Percentiles rank a stretch among this genome's conserved stretches.
Conservation (phyloP, 306 rosid genomes). For the Canavalia ensiformis region DNA sequence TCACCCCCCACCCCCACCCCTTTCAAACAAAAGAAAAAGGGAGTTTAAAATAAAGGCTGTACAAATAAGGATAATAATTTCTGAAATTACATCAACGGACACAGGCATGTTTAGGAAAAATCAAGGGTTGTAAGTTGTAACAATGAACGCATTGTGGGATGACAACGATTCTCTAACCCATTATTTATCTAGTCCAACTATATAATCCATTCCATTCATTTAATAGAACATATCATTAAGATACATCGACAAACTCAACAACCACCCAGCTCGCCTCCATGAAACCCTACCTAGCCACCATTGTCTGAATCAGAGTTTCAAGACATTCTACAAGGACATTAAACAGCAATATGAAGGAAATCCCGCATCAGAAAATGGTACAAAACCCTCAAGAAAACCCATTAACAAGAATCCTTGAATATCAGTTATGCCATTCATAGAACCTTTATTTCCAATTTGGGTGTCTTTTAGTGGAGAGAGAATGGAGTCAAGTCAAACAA, state of each 20-base stretch:
- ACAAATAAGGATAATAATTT: constrained; percentile 6
- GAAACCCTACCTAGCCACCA: not conserved
- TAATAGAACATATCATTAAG: not conserved
- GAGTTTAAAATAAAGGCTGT: not conserved
- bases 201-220: not conserved
- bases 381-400: not conserved
- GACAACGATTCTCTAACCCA: not conserved
- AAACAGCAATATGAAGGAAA: not conserved
- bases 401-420: constrained; percentile 6
- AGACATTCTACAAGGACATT: not conserved
- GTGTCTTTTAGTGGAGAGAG: not conserved
- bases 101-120: constrained; percentile 12
- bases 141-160: not conserved
- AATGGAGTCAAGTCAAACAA: too few species aligned
- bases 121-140: constrained; percentile 7
- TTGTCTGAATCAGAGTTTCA: not conserved
- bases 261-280: not conserved
- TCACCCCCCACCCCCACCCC: not conserved
- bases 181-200: constrained; percentile 17
- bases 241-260: not conserved
- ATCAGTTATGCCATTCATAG: not conserved
- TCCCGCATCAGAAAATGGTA: not conserved
- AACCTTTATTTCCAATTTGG: not conserved
- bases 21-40: too few species aligned
- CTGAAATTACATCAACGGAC: constrained; percentile 3